Conservation (phyloP, 345 rosid genomes). For the Abelmoschus esculentus region DNA sequence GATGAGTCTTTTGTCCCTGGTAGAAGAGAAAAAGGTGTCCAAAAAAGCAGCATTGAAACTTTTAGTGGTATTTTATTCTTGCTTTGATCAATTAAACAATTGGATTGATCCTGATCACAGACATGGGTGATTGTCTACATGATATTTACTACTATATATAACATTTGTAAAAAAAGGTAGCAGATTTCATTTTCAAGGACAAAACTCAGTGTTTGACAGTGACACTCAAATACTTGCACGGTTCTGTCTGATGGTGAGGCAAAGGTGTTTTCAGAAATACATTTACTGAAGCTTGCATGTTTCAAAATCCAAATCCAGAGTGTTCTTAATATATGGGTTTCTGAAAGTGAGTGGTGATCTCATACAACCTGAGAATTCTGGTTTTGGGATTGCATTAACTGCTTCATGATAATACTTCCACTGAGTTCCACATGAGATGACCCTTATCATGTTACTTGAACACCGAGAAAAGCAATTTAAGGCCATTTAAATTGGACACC, state of each 20-base stretch:
- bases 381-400: constrained; percentile 1
- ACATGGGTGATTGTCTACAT: background rate
- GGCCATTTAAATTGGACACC: constrained; percentile 3
- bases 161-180: too few relatives aligned
- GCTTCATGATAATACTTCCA: background rate
- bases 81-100: constrained; percentile 1
- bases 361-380: background rate
- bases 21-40: background rate
- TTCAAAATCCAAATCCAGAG: background rate
- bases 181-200: background rate
- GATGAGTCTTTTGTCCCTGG: background rate
- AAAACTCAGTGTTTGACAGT: background rate
- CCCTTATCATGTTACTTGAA: background rate
- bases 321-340: background rate
- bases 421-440: background rate
- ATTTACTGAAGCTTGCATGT: background rate
- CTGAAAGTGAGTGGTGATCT: background rate
- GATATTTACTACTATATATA: too few relatives aligned
- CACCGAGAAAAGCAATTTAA: background rate
- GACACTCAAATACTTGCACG: background rate
- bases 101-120: background rate
- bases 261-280: background rate
- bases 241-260: background rate
- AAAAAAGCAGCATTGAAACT: background rate
- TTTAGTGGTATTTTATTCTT: background rate